Evolutionary conservation across 306 rosid genomes (phyloP).

Genomic region (Echinosophora koreensis): DNA sequence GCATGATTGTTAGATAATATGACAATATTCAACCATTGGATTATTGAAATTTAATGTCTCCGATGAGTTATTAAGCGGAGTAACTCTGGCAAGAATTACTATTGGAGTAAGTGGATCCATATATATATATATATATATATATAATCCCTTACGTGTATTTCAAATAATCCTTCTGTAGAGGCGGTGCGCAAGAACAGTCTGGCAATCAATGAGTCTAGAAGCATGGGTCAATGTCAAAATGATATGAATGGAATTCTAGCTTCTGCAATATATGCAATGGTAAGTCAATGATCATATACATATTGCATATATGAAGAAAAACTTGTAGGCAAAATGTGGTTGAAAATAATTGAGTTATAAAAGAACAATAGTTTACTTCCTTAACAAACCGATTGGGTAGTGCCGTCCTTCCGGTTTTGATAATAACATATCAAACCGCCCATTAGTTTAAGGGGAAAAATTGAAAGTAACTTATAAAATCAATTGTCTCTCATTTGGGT

Average conservation of each 20-base stretch:
- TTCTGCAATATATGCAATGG: slow-evolving; percentile 5
- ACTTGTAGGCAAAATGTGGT: slow-evolving; percentile 31
- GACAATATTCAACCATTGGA: too few species aligned
- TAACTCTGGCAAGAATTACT: too few species aligned
- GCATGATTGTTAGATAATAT: too few species aligned
- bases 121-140: too few species aligned
- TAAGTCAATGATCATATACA: slow-evolving; percentile 43
- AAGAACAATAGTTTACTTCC: slow-evolving; percentile 28
- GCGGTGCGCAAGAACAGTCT: slow-evolving; percentile 15
- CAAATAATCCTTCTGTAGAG: slow-evolving; percentile 31
- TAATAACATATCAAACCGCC: slow-evolving; percentile 26
- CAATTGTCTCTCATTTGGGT: background rate
- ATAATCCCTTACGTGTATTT: slow-evolving; percentile 31
- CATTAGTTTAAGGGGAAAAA: background rate
- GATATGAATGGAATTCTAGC: slow-evolving; percentile 36
- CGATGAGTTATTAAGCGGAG: too few species aligned
- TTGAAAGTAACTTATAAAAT: background rate
- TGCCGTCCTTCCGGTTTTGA: slow-evolving; percentile 17
- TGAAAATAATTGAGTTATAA: slow-evolving; percentile 29
- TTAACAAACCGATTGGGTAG: background rate
- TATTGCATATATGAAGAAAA: slow-evolving; percentile 29
- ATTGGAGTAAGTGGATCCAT: too few species aligned
- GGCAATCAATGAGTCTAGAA: slow-evolving; percentile 4
- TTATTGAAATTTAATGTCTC: too few species aligned
- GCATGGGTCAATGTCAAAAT: slow-evolving; percentile 24